Conservation (phyloP, 768 basidiomycete genomes). For the Sporobolomyces phaffii region DNA sequence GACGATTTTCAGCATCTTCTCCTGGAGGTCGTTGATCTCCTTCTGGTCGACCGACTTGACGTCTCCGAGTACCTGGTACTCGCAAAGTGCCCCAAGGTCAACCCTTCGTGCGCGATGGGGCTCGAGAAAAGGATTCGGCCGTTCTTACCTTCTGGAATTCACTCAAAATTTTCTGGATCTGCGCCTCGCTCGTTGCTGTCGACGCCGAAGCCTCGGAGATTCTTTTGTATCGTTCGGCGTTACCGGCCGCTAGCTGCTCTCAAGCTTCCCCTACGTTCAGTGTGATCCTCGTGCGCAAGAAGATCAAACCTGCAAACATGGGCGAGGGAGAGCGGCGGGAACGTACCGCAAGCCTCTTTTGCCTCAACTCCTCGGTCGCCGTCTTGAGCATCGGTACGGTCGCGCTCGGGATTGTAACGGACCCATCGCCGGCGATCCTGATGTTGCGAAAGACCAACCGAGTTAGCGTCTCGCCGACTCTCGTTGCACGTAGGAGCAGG, state of each 20-base stretch:
- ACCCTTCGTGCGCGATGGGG: too few species aligned
- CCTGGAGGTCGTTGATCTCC: not conserved
- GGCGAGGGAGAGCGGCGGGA: not conserved
- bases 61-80: conserved; percentile 4
- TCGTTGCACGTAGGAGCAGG: too few species aligned
- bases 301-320: too few species aligned
- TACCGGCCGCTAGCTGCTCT: conserved; percentile 13
- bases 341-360: conserved; percentile 20
- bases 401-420: conserved; percentile 11
- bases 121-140: not conserved
- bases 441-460: not conserved
- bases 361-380: not conserved
- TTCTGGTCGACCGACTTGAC: conserved; percentile 4
- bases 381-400: conserved; percentile 9
- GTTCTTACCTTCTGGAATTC: conserved; percentile 11
- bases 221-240: not conserved
- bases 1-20: conserved; percentile 16
- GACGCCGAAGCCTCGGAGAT: not conserved
- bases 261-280: not conserved
- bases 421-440: conserved; percentile 16
- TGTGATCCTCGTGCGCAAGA: too few species aligned
- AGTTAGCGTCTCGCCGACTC: too few species aligned
- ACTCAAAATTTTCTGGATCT: conserved; percentile 21
- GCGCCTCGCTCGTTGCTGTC: not conserved
- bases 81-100: not conserved